These are phyloP conservation scores for Pyrenula aspistea DNA, from an alignment of 495 filamentous ascomycete genomes.

Conservation along the genomic window DNA sequence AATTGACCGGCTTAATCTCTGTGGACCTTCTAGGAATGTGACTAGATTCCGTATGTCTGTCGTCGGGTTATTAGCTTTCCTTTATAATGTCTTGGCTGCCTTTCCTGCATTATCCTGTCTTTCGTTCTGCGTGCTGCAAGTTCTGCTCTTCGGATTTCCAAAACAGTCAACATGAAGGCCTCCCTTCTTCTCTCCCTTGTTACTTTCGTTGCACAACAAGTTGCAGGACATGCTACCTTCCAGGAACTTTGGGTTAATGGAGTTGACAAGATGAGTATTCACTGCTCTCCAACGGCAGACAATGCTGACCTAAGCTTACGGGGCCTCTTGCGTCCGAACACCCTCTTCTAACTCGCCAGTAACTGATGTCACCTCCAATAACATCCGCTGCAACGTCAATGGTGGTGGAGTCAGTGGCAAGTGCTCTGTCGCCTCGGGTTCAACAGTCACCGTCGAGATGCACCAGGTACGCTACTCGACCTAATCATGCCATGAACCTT, in stretches of 20 bases:
- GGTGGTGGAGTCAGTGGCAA: constrained; percentile 4
- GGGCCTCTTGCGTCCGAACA: constrained; percentile 8
- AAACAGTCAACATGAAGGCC: background rate
- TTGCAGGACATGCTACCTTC: background rate
- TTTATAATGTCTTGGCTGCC: background rate
- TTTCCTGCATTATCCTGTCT: background rate
- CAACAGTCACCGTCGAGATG: constrained; percentile 38
- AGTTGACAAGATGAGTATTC: background rate
- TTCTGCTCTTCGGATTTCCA: background rate
- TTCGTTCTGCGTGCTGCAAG: background rate
- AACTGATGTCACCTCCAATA: constrained; percentile 21
- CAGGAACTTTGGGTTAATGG: background rate
- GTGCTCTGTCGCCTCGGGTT: constrained; percentile 17
- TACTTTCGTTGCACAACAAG: background rate
- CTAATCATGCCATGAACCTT: background rate
- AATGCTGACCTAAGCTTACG: background rate
- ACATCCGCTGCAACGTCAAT: constrained; percentile 35
- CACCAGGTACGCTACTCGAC: constrained; percentile 13
- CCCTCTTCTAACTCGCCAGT: constrained; percentile 24
- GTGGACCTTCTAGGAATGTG: background rate
- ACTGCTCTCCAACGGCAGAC: background rate
- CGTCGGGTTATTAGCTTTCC: background rate
- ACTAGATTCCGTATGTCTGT: background rate
- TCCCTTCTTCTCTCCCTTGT: background rate
- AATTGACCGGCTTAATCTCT: background rate